These are phyloP conservation scores for Spongispora temasekensis DNA, from an alignment of 1,284 basidiomycete species.

Conservation along the genomic window DNA sequence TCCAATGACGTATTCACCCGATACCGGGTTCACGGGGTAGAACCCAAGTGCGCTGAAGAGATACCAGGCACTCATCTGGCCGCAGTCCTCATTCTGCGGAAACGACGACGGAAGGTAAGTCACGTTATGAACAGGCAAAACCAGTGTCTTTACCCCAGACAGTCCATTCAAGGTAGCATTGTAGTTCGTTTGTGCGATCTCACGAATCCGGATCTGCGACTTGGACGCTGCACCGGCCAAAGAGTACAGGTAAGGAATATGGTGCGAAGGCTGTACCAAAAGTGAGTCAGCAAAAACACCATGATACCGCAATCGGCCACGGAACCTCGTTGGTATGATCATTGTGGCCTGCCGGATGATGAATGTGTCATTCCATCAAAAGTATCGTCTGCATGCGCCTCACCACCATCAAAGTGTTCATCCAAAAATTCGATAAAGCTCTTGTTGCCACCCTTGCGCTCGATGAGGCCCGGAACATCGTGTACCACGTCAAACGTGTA, in stretches of 20 bases:
- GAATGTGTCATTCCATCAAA: not conserved
- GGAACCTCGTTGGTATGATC: constrained; percentile 80
- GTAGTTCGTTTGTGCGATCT: constrained; percentile 66
- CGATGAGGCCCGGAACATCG: constrained; percentile 65
- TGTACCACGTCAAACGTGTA: constrained; percentile 81
- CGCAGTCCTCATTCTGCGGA: constrained; percentile 81
- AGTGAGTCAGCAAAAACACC: constrained; percentile 12
- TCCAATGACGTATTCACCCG: constrained; percentile 72
- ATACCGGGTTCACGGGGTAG: constrained; percentile 84
- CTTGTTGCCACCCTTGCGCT: constrained; percentile 62
- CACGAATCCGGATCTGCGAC: constrained; percentile 68
- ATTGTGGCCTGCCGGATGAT: constrained; percentile 62
- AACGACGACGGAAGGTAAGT: not conserved
- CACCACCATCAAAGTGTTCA: constrained; percentile 71
- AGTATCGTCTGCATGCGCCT: constrained; percentile 17
- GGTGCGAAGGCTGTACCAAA: constrained; percentile 64
- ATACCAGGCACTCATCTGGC: constrained; percentile 89
- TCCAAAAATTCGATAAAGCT: constrained; percentile 72
- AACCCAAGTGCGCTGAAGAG: constrained; percentile 81
- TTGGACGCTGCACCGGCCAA: constrained; percentile 69
- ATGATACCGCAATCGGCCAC: not conserved
- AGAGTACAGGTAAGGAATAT: constrained; percentile 82
- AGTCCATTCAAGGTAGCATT: constrained; percentile 68
- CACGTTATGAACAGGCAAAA: not conserved
- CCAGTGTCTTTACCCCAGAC: constrained; percentile 52